phyloP scores from a whole-genome alignment of 371 early-diverging fungal genomes.

The Enterospora canceri region DNA sequence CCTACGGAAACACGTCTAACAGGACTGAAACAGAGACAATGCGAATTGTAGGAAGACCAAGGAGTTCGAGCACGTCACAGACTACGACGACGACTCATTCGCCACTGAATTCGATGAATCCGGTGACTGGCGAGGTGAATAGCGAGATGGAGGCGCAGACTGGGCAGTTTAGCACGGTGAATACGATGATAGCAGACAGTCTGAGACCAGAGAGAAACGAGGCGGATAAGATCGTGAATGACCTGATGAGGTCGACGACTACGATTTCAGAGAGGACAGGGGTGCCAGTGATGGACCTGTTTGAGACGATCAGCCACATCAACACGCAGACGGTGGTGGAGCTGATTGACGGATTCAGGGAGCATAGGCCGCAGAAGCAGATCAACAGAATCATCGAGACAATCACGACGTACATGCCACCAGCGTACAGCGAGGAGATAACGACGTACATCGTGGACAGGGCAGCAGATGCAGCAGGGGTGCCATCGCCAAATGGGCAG shows the following conservation, averaged over 20 bases:
- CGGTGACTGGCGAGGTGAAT: slow-evolving; percentile 25
- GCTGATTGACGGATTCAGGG: neutral
- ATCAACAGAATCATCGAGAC: neutral
- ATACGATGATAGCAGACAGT: neutral
- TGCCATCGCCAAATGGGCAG: neutral
- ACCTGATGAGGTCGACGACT: slow-evolving; percentile 10
- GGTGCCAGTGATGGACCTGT: neutral
- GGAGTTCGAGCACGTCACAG: neutral
- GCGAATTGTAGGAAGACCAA: neutral
- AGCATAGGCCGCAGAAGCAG: neutral
- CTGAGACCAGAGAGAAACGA: neutral
- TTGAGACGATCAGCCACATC: neutral
- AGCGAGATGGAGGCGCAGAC: neutral
- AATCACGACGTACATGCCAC: neutral
- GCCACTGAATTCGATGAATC: slow-evolving; percentile 19
- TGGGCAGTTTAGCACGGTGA: neutral
- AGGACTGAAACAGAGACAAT: neutral
- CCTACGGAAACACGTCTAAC: too few species aligned
- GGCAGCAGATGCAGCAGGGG: neutral
- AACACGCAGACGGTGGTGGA: neutral
- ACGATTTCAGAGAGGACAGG: neutral
- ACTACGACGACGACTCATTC: neutral
- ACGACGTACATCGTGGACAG: too few species aligned
- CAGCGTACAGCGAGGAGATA: too few species aligned
- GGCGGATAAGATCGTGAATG: slow-evolving; percentile 17